Conservation (phyloP, 2,329 filamentous ascomycete species). For the Spiromastix sp. region DNA sequence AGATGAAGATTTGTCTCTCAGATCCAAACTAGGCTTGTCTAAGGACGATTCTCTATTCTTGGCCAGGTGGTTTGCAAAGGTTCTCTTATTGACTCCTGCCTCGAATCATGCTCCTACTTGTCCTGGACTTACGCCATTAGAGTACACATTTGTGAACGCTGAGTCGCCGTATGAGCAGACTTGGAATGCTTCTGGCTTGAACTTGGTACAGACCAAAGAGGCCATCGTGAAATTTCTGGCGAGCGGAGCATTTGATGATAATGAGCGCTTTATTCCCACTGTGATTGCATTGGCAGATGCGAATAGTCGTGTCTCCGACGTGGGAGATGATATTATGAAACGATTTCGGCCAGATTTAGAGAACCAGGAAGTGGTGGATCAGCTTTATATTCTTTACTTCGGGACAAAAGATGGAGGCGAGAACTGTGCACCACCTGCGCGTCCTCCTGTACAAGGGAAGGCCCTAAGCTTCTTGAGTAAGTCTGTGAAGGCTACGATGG, state of each 20-base stretch:
- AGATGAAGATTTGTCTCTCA: slow-evolving; percentile 63
- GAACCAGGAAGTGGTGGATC: slow-evolving; percentile 49
- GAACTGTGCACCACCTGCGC: slow-evolving; percentile 37
- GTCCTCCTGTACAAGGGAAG: slow-evolving; percentile 64
- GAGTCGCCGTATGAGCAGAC: slow-evolving; percentile 38
- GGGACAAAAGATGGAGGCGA: slow-evolving; percentile 42
- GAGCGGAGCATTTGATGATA: slow-evolving; percentile 75
- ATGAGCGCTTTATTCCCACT: slow-evolving; percentile 73
- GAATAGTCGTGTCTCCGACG: slow-evolving; percentile 63
- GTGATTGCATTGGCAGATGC: slow-evolving; percentile 73
- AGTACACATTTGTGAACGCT: slow-evolving; percentile 60
- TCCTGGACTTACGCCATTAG: slow-evolving; percentile 53
- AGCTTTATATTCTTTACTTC: slow-evolving; percentile 64
- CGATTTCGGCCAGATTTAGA: slow-evolving; percentile 61
- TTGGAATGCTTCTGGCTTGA: slow-evolving; percentile 57
- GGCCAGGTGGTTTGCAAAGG: slow-evolving; percentile 62
- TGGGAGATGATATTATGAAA: slow-evolving; percentile 86
- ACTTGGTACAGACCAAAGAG: slow-evolving; percentile 59
- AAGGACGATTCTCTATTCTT: slow-evolving; percentile 65
- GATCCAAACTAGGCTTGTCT: slow-evolving; percentile 55
- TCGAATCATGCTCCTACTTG: slow-evolving; percentile 33
- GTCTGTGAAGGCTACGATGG: slow-evolving; percentile 62
- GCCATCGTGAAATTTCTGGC: slow-evolving; percentile 62
- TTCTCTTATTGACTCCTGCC: slow-evolving; percentile 57
- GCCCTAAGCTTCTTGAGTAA: slow-evolving; percentile 67